Percentiles rank a stretch among this genome's conserved stretches.
phyloP scores from a whole-genome alignment of 176 grass and related monocot genomes.

The Hordeum marinum region DNA sequence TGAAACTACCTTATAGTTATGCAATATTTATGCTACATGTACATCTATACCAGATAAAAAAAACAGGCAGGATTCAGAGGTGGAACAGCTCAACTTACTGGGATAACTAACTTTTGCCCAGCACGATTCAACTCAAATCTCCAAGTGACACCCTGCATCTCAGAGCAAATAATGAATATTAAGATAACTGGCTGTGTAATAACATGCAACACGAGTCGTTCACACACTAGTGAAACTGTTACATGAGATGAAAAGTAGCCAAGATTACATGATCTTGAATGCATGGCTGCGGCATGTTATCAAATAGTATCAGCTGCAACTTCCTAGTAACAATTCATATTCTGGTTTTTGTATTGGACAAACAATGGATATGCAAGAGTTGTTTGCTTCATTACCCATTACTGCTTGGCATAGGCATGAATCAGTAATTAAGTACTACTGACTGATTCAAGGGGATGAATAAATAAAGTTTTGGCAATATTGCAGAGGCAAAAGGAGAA shows the following conservation, averaged over 20 bases:
- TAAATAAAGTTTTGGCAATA: neutral
- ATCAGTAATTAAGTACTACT: neutral
- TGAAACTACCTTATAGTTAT: neutral
- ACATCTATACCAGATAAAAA: neutral
- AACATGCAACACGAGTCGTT: neutral
- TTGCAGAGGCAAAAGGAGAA: neutral
- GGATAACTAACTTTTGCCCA: conserved; percentile 85
- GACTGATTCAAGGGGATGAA: neutral
- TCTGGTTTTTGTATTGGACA: neutral
- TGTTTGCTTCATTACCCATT: neutral
- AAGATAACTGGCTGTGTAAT: conserved; percentile 2
- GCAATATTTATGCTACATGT: neutral
- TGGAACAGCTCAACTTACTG: conserved; percentile 60
- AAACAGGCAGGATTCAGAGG: neutral
- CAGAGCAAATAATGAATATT: conserved; percentile 6
- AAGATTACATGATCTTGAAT: neutral
- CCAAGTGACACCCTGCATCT: conserved; percentile 83
- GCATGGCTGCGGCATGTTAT: neutral
- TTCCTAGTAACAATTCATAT: neutral
- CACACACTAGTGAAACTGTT: conserved; percentile 2
- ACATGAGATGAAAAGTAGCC: conserved; percentile 9
- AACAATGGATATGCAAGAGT: neutral
- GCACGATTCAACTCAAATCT: conserved; percentile 89
- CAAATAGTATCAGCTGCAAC: neutral
- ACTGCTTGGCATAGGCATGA: neutral